Base-by-base conservation (phyloP, 2,329 filamentous ascomycete species). In the Gnomoniopsis smithogilvyi region DNA sequence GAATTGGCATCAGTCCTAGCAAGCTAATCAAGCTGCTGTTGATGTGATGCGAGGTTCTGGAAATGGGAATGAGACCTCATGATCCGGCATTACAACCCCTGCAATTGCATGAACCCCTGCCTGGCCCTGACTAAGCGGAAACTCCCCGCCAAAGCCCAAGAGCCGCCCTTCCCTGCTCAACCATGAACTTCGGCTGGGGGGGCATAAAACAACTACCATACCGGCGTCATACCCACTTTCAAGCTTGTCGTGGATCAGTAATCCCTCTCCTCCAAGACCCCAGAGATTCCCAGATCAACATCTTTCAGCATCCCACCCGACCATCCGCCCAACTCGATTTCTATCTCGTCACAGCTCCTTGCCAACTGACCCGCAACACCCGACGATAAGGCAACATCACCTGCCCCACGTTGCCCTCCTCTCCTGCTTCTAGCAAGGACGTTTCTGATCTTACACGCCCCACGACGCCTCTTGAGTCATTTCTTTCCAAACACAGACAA, bases 181-280 rank as follows among this genome's bases (percentile, higher is more conserved):
- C 24, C 3, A 10, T 22, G 51, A 22, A 46, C 36, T 51, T 34
- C 46, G 24, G 26, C 41, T 47, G 12, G 34, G 12, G 34, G 17
- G 48, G 8, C 33, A 36, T 52, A 30, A 47, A 49, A 38, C 24
- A 15, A 11, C n/a, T 48, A 24, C 34, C n/a, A 54, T 45, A 34
- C 53, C 30, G 54, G 41, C 51, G 51, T 58, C 56, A 58, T 54
- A 49, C 24, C 46, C 51, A 17, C 33, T 6, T 46, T n/a, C 51
- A 45, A 33, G 30, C 12, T 11, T 21, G 26, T 51, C 19, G 2
- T 36, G 22, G 17, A 41, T 15, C 36, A 17, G 15, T 17, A 17
- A 14, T 41, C 21, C 30, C 4, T 19, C 24, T 14, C 15, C 19
- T 38, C 15, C 30, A 17, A 54, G 24, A 34, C 6, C 11, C 24